These are phyloP conservation scores for Escallonia rubra DNA, from an alignment of 129 eudicot species.

Conservation along the genomic window DNA sequence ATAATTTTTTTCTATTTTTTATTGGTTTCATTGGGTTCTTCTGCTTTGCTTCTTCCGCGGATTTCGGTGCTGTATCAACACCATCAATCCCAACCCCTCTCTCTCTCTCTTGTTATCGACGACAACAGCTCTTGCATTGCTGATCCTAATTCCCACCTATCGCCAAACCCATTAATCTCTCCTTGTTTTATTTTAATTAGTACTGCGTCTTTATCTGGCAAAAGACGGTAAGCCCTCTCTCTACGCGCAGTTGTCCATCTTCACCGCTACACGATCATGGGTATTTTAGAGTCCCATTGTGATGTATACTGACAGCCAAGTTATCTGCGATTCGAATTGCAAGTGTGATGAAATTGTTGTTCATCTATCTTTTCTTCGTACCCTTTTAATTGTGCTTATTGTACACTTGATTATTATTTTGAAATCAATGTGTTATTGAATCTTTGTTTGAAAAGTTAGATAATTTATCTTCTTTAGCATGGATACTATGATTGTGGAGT, in stretches of 20 bases:
- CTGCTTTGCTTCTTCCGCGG: conserved; percentile 66
- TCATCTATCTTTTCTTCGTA: not conserved
- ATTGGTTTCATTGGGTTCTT: conserved; percentile 51
- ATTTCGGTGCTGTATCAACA: conserved; percentile 35
- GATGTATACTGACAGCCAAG: not conserved
- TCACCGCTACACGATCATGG: not conserved
- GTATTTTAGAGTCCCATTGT: not conserved
- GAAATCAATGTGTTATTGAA: not conserved
- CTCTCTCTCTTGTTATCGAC: conserved; percentile 38
- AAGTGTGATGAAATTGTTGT: not conserved
- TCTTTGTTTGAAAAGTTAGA: too few relatives aligned
- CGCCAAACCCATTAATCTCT: conserved; percentile 19
- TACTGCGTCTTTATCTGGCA: not conserved
- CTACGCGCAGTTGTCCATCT: not conserved
- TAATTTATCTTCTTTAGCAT: too few relatives aligned
- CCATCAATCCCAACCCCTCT: conserved; percentile 24
- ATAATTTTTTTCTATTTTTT: not conserved
- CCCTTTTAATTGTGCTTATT: not conserved
- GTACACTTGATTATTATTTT: too few relatives aligned
- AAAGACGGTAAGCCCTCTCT: not conserved
- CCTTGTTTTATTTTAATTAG: conserved; percentile 3
- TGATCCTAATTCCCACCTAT: conserved; percentile 25
- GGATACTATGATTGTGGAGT: too few relatives aligned
- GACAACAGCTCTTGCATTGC: conserved; percentile 34
- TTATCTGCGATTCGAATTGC: not conserved